phyloP scores from a whole-genome alignment of 768 basidiomycete genomes.

The Agrocybe praecox region DNA sequence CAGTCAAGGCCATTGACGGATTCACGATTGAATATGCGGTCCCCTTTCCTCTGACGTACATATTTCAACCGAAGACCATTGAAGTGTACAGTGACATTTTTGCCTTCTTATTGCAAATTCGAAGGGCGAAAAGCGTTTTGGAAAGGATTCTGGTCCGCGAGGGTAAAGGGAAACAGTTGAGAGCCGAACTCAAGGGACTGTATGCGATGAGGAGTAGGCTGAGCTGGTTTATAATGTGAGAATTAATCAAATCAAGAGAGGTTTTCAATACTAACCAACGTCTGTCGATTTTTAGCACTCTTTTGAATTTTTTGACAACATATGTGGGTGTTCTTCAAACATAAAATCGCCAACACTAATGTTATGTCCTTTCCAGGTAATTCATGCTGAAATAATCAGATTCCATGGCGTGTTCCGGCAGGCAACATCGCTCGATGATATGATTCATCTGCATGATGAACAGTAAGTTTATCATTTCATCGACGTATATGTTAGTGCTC shows the following conservation, averaged over 20 bases:
- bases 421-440: slow-evolving; percentile 73
- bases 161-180: slow-evolving; percentile 31
- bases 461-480: slow-evolving; percentile 52
- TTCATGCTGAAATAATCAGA: slow-evolving; percentile 60
- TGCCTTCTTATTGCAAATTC: slow-evolving; percentile 71
- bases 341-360: background rate
- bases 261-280: background rate
- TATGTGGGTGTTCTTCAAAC: slow-evolving; percentile 68
- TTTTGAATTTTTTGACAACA: slow-evolving; percentile 73
- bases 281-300: slow-evolving; percentile 38
- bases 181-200: slow-evolving; percentile 63
- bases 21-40: slow-evolving; percentile 78
- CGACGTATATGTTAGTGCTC: background rate
- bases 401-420: slow-evolving; percentile 59
- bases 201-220: slow-evolving; percentile 77
- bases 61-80: slow-evolving; percentile 61
- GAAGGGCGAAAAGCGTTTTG: slow-evolving; percentile 69
- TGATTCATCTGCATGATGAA: slow-evolving; percentile 67
- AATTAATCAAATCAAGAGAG: no score
- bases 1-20: slow-evolving; percentile 66
- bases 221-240: slow-evolving; percentile 87
- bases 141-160: slow-evolving; percentile 71
- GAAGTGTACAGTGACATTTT: slow-evolving; percentile 70
- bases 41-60: slow-evolving; percentile 80
- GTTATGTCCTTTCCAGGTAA: slow-evolving; percentile 61